A percentile compares a stretch with the other conserved stretches of the same genome.
Conservation (phyloP, 2,329 filamentous ascomycete genomes). For the Daldinia sp. region DNA sequence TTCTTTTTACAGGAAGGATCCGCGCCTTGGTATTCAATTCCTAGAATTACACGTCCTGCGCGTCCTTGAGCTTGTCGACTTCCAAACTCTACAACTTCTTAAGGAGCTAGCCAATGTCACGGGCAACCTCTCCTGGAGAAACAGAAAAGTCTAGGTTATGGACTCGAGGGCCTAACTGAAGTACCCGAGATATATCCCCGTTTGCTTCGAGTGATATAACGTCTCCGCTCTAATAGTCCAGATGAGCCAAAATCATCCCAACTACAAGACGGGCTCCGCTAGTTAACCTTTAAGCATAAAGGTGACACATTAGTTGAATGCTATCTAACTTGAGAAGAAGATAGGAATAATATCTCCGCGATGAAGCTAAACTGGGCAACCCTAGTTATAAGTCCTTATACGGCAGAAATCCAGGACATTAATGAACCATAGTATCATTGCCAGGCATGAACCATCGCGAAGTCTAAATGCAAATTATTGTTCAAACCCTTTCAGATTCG, state of each 20-base stretch:
- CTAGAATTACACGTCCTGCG: background rate
- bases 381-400: background rate
- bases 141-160: background rate
- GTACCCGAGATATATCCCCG: background rate
- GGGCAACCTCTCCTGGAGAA: background rate
- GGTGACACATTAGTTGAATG: background rate
- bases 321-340: background rate
- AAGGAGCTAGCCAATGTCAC: background rate
- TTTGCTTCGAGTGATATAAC: background rate
- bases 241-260: background rate
- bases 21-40: conserved; percentile 32
- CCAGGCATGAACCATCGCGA: conserved; percentile 5
- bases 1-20: conserved; percentile 27
- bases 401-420: background rate
- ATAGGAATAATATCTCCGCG: background rate
- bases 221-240: background rate
- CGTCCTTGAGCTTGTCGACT: background rate
- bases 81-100: background rate
- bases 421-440: background rate
- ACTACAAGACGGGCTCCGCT: conserved; percentile 1
- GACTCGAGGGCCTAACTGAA: background rate
- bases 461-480: conserved; percentile 7
- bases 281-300: conserved; percentile 20
- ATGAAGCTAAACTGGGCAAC: background rate
- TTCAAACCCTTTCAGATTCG: conserved; percentile 6